phyloP scores from a whole-genome alignment of 2,329 filamentous ascomycete genomes.

The Samsoniella hepiali region DNA sequence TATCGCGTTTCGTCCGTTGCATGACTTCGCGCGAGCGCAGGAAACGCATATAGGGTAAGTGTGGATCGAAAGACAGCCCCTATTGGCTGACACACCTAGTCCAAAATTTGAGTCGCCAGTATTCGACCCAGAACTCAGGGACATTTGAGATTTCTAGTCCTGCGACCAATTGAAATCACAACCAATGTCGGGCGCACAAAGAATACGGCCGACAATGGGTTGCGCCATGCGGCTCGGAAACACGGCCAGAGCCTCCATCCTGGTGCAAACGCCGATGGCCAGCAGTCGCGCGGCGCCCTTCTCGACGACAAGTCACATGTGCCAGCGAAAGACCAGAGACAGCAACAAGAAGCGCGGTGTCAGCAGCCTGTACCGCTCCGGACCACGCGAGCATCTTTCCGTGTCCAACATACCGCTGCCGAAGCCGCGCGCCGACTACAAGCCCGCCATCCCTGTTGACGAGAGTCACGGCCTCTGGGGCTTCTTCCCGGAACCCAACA shows the following conservation, averaged over 20 bases:
- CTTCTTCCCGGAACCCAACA: conserved; percentile 75
- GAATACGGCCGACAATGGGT: conserved; percentile 8
- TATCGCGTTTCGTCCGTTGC: not conserved
- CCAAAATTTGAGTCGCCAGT: conserved; percentile 15
- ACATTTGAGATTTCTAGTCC: not conserved
- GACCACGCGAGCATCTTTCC: conserved; percentile 69
- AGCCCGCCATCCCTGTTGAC: conserved; percentile 58
- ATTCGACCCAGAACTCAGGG: conserved; percentile 7
- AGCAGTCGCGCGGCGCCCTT: conserved; percentile 34
- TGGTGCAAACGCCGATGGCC: not conserved
- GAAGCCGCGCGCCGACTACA: conserved; percentile 60
- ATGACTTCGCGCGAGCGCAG: not conserved
- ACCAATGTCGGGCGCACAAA: conserved; percentile 16
- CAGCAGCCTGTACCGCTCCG: conserved; percentile 75
- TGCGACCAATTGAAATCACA: conserved; percentile 1
- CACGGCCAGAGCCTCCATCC: not conserved
- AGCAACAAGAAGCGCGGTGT: conserved; percentile 77
- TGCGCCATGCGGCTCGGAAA: conserved; percentile 14
- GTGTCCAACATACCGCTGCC: conserved; percentile 72
- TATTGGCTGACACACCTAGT: conserved; percentile 9
- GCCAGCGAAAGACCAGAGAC: conserved; percentile 60
- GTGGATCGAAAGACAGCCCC: conserved; percentile 3
- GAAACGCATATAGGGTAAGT: conserved; percentile 5
- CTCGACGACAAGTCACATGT: conserved; percentile 53
- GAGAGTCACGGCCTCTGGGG: conserved; percentile 84